Evolutionary conservation across 192 early-diverging fungal species (phyloP), one percentile per base, ranked within the genome.

Genomic region (Entomortierella chlamydospora): DNA sequence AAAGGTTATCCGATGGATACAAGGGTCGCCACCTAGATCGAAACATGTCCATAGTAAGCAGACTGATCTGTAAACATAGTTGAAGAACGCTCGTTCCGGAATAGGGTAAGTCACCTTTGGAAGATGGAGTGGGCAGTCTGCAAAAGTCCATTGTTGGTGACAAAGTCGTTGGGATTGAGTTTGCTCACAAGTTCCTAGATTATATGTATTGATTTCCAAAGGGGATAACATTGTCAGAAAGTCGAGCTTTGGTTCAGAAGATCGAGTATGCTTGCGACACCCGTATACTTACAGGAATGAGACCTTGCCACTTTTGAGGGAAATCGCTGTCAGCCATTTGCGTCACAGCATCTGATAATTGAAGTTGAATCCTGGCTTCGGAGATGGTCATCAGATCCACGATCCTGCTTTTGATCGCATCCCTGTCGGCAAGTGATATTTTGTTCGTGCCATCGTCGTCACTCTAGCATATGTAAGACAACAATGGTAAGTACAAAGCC

Each of bases 81-180:
- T 15, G 34, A 43, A 30, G 10, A 0, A 0, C 28, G 17, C 13
- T 7, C 8, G 22, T 18, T n/a, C n/a, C n/a, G n/a, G 23, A 20
- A n/a, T 58, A 4, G 6, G 30, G 11, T 0, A 33, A 34, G 2
- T 55, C 47, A 43, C 87, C 91, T 90, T 73, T 93, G 93, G 83
- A 99, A 98, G 66, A 98, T 96, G 2, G 95, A 95, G 79, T 98
- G 98, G 2, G 95, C 95, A 4, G 97, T 96, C 68, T 96, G 93
- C 72, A 99, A 85, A 23, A 99, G 88, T 54, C 94, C 95, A 61
- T 95, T 92, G 83, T 99, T 99, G 55, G 89, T 89, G 51, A 88
- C 87, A 83, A 88, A 94, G 77, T 97, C 94, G 6, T 86, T 86
- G 1, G 88, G 81, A 61, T 87, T 94, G 31, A 99, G 84, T 69